phyloP scores from a whole-genome alignment of 2,329 filamentous ascomycete species.

The Calonectria leucothoes region DNA sequence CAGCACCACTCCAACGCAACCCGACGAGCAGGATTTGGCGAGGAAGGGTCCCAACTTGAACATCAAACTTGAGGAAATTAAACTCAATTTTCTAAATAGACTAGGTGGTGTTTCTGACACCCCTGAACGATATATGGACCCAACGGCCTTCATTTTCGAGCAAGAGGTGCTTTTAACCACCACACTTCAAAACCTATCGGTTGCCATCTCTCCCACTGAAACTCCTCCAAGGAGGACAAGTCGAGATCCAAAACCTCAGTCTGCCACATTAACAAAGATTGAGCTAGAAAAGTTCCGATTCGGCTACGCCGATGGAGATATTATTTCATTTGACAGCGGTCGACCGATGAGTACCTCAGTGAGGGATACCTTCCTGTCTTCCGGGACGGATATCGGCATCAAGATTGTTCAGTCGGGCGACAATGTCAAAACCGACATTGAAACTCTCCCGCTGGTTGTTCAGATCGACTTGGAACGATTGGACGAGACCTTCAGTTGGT shows the following conservation, averaged over 20 bases:
- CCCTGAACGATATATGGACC: conserved; percentile 57
- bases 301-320: conserved; percentile 71
- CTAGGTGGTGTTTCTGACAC: conserved; percentile 64
- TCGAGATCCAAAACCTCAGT: conserved; percentile 40
- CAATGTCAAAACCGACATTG: conserved; percentile 69
- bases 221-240: conserved; percentile 16
- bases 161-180: conserved; percentile 65
- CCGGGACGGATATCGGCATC: conserved; percentile 68
- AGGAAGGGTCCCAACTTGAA: conserved; percentile 53
- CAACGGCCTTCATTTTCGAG: conserved; percentile 53
- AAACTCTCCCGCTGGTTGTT: conserved; percentile 81
- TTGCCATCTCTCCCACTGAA: conserved; percentile 41
- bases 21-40: conserved; percentile 8
- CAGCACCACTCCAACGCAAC: conserved; percentile 9
- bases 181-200: conserved; percentile 57
- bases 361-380: conserved; percentile 66
- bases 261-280: conserved; percentile 50
- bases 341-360: conserved; percentile 70
- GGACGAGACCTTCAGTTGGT: conserved; percentile 88
- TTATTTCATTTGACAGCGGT: conserved; percentile 71
- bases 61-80: conserved; percentile 60
- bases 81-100: conserved; percentile 66
- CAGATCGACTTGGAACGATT: conserved; percentile 82
- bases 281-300: conserved; percentile 69
- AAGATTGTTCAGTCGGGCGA: conserved; percentile 60